These are phyloP conservation scores for Begonia peltatifolia DNA, from an alignment of 306 rosid species.

Conservation along the genomic window DNA sequence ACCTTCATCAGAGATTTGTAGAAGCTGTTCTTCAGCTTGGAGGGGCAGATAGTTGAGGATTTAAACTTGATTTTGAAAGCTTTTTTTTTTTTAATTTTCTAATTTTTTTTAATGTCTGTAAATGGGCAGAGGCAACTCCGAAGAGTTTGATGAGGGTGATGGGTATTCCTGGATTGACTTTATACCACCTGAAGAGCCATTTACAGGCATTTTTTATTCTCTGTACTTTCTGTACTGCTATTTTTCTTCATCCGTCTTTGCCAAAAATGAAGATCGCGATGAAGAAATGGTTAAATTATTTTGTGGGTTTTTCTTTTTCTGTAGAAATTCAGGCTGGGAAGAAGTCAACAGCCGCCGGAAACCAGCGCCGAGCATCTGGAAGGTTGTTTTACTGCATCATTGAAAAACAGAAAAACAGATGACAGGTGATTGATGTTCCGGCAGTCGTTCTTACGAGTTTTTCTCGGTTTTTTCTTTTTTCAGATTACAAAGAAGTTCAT, in stretches of 20 bases:
- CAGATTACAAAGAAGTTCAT: slow-evolving; percentile 44
- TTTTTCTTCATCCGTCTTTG: not conserved
- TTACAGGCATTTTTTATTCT: slow-evolving; percentile 49
- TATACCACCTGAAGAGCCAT: slow-evolving; percentile 97
- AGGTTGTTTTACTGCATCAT: slow-evolving; percentile 28
- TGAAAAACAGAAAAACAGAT: not conserved
- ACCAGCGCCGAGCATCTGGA: slow-evolving; percentile 38
- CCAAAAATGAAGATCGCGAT: no score
- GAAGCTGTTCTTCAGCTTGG: slow-evolving; percentile 84
- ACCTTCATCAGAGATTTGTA: slow-evolving; percentile 77
- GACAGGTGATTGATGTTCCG: not conserved
- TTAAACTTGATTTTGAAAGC: not conserved
- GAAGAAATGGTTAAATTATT: not conserved
- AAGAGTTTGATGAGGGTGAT: slow-evolving; percentile 80
- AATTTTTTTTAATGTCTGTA: not conserved
- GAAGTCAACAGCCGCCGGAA: slow-evolving; percentile 47
- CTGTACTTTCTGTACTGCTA: not conserved
- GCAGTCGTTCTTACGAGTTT: not conserved
- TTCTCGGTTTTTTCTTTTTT: slow-evolving; percentile 1
- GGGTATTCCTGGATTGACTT: slow-evolving; percentile 85
- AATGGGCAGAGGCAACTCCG: slow-evolving; percentile 83
- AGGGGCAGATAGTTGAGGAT: slow-evolving; percentile 80
- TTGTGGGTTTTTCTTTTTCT: slow-evolving; percentile 9
- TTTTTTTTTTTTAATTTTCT: not conserved
- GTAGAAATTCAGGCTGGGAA: slow-evolving; percentile 87